phyloP scores from a whole-genome alignment of 2,329 filamentous ascomycete species.

The Didymella segeticola region DNA sequence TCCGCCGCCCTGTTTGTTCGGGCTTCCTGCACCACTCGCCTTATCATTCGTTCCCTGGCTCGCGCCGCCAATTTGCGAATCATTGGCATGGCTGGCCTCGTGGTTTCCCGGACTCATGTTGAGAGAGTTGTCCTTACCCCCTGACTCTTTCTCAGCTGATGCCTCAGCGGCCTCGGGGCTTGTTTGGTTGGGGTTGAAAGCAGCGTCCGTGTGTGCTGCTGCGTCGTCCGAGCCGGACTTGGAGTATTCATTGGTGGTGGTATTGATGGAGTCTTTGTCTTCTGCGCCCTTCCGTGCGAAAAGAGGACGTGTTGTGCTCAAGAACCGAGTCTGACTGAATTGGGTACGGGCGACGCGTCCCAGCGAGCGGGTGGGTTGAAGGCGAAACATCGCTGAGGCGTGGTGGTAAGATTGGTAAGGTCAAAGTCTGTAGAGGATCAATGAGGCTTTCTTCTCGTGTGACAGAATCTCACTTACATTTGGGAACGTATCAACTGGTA shows the following conservation, averaged over 20 bases:
- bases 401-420: not conserved
- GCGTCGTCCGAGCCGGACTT: slow-evolving; percentile 70
- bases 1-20: slow-evolving; percentile 47
- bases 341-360: slow-evolving; percentile 24
- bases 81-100: slow-evolving; percentile 61
- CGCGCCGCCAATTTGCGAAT: slow-evolving; percentile 47
- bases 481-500: not conserved
- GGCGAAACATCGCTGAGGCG: slow-evolving; percentile 34
- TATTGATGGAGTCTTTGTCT: slow-evolving; percentile 66
- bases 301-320: slow-evolving; percentile 31
- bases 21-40: slow-evolving; percentile 45
- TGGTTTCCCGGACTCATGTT: slow-evolving; percentile 68
- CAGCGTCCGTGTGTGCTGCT: slow-evolving; percentile 63
- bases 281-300: slow-evolving; percentile 52
- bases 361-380: slow-evolving; percentile 29
- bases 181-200: slow-evolving; percentile 74
- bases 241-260: slow-evolving; percentile 70
- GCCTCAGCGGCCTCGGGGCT: slow-evolving; percentile 67
- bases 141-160: slow-evolving; percentile 46
- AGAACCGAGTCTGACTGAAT: slow-evolving; percentile 24
- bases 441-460: not conserved
- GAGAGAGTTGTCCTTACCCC: slow-evolving; percentile 50
- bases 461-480: not conserved
- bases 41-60: slow-evolving; percentile 43
- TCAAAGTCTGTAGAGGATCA: not conserved